Conservation (phyloP, 2,329 filamentous ascomycete species). For the Davidsoniella neocaledoniae region DNA sequence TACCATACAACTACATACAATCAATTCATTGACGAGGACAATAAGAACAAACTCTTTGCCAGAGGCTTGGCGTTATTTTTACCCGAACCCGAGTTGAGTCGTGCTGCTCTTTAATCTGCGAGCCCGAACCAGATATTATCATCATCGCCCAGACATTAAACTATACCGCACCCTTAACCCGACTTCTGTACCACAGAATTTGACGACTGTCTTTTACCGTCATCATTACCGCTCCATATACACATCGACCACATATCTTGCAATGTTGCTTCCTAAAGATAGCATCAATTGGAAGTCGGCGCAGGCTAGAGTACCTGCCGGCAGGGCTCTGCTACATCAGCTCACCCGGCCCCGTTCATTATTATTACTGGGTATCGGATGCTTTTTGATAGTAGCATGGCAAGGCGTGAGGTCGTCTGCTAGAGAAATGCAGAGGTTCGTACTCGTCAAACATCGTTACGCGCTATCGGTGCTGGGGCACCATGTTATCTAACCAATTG, state of each 20-base stretch:
- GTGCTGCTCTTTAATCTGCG: no score
- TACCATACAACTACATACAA: no score
- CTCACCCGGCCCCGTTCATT: constrained; percentile 66
- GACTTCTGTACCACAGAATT: background rate
- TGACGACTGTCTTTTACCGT: background rate
- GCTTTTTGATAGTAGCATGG: constrained; percentile 70
- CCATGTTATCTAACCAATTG: background rate
- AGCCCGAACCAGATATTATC: no score
- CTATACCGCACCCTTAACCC: background rate
- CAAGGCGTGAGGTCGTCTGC: constrained; percentile 66
- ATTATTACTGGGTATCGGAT: constrained; percentile 51
- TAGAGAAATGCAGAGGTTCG: constrained; percentile 80
- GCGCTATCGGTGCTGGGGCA: no score
- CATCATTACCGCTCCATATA: background rate
- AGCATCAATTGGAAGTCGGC: constrained; percentile 87
- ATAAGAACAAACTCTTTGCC: no score
- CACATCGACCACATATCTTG: constrained; percentile 15
- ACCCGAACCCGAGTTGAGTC: no score
- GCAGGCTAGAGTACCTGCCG: constrained; percentile 60
- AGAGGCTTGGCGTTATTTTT: no score
- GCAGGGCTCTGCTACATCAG: constrained; percentile 52
- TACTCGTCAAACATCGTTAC: background rate
- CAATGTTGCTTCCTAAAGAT: constrained; percentile 81
- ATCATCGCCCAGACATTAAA: background rate
- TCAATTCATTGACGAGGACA: no score